Evolutionary conservation across 352 stramenopile genomes (phyloP).

Genomic region (Globisporangium camurandrum): DNA sequence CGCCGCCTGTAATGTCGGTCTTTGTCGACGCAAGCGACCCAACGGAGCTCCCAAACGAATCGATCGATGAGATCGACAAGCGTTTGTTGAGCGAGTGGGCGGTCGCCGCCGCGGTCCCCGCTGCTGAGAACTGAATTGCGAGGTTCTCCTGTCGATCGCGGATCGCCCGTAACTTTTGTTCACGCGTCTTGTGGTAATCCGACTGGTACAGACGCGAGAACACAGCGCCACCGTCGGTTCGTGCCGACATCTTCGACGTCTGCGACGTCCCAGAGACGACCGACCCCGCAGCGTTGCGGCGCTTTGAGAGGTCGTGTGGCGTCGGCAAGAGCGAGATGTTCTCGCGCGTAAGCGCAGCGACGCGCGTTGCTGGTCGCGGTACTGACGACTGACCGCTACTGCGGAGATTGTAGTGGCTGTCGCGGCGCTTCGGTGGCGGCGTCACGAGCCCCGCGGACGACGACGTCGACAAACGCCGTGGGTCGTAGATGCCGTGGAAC

Average conservation of each 20-base stretch:
- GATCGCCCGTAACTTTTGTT: constrained; percentile 55
- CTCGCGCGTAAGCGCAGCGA: constrained; percentile 66
- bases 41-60: constrained; percentile 57
- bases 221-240: constrained; percentile 71
- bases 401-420: constrained; percentile 9
- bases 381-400: constrained; percentile 13
- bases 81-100: constrained; percentile 36
- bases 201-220: constrained; percentile 80
- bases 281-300: constrained; percentile 35
- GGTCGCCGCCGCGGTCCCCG: not conserved
- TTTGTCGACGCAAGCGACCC: constrained; percentile 63
- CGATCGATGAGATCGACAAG: constrained; percentile 50
- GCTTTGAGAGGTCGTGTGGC: constrained; percentile 18
- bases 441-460: constrained; percentile 22
- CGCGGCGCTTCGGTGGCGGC: constrained; percentile 17
- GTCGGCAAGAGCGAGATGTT: constrained; percentile 72
- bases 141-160: constrained; percentile 63
- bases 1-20: constrained; percentile 67
- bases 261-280: constrained; percentile 49
- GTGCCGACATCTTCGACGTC: constrained; percentile 60
- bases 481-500: constrained; percentile 12
- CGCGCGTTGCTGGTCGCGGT: constrained; percentile 28
- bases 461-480: constrained; percentile 7
- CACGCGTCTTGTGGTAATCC: constrained; percentile 77
- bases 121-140: constrained; percentile 48